Percentiles rank a stretch among this genome's conserved stretches.
phyloP scores from a whole-genome alignment of 768 basidiomycete species.

The Suillus clintonianus region DNA sequence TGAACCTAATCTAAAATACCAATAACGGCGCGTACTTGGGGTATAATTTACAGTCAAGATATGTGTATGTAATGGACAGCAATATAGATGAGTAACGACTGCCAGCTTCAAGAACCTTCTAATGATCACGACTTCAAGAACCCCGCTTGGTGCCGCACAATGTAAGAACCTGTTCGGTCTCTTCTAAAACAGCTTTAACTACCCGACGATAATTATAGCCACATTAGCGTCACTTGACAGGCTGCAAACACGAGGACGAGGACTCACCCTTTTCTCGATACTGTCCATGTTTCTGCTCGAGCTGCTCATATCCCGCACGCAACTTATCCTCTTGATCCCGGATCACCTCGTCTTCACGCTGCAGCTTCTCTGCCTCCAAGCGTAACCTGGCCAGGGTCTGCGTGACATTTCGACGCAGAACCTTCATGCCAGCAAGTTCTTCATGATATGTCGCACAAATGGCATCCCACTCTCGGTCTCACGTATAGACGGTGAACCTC shows the following conservation, averaged over 20 bases:
- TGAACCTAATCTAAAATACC: neutral
- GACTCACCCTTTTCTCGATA: slow-evolving; percentile 44
- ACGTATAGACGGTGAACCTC: slow-evolving; percentile 4
- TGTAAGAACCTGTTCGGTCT: slow-evolving; percentile 44
- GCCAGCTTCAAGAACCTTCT: neutral
- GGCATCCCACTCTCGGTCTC: slow-evolving; percentile 63
- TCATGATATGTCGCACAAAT: slow-evolving; percentile 58
- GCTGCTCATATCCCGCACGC: slow-evolving; percentile 37
- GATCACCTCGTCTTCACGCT: slow-evolving; percentile 41
- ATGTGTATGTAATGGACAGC: neutral
- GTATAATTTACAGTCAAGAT: neutral
- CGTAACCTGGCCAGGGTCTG: slow-evolving; percentile 40
- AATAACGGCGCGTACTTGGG: neutral
- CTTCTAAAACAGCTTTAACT: slow-evolving; percentile 46
- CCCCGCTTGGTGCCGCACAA: slow-evolving; percentile 49
- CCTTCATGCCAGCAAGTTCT: slow-evolving; percentile 61
- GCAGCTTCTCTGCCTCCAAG: slow-evolving; percentile 41
- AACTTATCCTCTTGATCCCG: slow-evolving; percentile 44
- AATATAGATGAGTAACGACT: neutral
- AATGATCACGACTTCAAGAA: neutral
- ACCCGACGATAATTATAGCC: neutral
- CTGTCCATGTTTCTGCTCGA: slow-evolving; percentile 42
- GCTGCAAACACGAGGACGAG: neutral
- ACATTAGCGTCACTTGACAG: slow-evolving; percentile 8
- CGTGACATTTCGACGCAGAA: slow-evolving; percentile 54